Conservation (phyloP, 345 rosid species). For the Mangifera indica region DNA sequence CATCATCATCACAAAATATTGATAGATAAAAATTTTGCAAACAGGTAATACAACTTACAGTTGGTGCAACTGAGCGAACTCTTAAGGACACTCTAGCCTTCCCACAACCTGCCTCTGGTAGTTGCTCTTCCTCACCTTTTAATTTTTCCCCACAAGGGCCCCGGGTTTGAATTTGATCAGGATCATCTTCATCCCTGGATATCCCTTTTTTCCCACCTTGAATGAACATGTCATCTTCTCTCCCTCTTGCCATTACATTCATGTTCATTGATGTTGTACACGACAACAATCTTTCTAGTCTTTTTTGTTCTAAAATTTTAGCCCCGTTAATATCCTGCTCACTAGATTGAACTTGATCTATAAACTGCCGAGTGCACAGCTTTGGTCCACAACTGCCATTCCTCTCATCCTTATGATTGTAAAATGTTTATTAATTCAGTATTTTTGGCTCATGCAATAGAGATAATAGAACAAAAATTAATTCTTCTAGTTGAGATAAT, state of each 20-base stretch:
- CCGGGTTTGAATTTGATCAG: neutral
- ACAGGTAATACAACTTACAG: constrained; percentile 27
- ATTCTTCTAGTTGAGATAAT: no score
- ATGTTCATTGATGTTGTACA: neutral
- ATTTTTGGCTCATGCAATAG: neutral
- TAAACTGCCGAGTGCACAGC: neutral
- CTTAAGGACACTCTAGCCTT: constrained; percentile 65
- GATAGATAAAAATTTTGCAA: neutral
- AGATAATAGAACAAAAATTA: no score
- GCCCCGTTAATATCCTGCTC: neutral
- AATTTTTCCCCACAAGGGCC: neutral
- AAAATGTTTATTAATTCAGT: neutral
- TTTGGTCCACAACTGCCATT: neutral
- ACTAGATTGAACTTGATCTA: neutral
- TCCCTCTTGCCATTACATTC: neutral
- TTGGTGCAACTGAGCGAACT: constrained; percentile 53
- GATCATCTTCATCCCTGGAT: neutral
- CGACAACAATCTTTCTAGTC: neutral
- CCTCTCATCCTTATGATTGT: neutral
- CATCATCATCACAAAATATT: no score
- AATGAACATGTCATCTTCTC: neutral
- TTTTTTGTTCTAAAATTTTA: neutral
- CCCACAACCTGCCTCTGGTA: constrained; percentile 16
- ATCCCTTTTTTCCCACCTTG: neutral
- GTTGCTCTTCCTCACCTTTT: neutral